A percentile compares a stretch with the other conserved stretches of the same genome.
These are phyloP conservation scores for Backusella luteola DNA, from an alignment of 192 early-diverging fungal species.

Conservation along the genomic window DNA sequence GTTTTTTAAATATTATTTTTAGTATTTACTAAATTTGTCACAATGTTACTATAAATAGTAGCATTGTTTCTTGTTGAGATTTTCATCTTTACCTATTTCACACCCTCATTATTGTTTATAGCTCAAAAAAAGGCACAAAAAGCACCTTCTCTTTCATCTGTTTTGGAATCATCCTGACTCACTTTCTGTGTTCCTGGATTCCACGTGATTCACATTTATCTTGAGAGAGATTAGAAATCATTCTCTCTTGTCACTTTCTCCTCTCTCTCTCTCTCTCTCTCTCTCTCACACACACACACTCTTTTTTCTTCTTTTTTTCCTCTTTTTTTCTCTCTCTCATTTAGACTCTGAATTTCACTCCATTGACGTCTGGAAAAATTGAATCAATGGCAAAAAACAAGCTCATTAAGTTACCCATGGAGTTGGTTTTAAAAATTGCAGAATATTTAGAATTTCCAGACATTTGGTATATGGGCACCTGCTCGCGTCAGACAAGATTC, in stretches of 20 bases:
- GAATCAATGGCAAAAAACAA: not conserved
- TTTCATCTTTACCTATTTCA: not conserved
- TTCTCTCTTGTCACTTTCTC: not conserved
- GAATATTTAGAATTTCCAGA: not conserved
- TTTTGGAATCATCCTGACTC: constrained; percentile 2
- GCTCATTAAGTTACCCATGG: constrained; percentile 5
- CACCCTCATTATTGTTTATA: constrained; percentile 2
- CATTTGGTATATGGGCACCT: constrained; percentile 16
- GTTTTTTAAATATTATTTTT: not conserved
- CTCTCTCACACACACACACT: not conserved
- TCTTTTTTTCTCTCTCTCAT: not conserved
- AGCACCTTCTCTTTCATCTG: not conserved
- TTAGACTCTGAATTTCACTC: not conserved
- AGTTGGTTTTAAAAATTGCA: constrained; percentile 12
- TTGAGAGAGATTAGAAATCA: not conserved
- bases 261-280: not conserved
- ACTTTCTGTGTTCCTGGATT: not conserved
- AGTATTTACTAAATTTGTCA: not conserved
- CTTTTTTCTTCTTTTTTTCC: not conserved
- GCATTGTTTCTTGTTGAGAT: not conserved
- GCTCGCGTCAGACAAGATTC: not conserved
- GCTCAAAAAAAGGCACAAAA: not conserved
- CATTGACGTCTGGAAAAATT: not conserved
- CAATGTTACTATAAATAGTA: not conserved
- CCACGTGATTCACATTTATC: not conserved